These are phyloP conservation scores for Coccinonectria pachysandricola DNA, from an alignment of 2,329 filamentous ascomycete species.

Conservation along the genomic window DNA sequence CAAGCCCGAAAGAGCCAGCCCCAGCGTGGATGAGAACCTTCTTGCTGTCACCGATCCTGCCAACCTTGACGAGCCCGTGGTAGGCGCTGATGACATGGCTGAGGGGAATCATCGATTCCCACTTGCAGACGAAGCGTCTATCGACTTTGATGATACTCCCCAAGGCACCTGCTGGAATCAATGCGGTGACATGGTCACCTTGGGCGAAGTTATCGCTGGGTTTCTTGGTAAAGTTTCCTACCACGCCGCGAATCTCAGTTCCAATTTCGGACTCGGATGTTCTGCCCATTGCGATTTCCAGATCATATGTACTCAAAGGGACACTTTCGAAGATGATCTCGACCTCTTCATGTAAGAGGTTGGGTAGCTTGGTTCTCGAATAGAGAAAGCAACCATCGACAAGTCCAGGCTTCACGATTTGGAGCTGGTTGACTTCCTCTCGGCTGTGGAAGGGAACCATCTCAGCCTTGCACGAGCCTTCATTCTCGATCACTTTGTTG, in stretches of 20 bases:
- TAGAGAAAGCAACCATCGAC: conserved; percentile 17
- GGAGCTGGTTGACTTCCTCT: conserved; percentile 12
- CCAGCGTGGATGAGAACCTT: conserved; percentile 35
- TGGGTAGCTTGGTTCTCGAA: conserved; percentile 5
- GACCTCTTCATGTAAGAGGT: conserved; percentile 24
- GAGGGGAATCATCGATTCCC: conserved; percentile 21
- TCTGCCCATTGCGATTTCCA: conserved; percentile 25
- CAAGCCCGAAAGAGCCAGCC: conserved; percentile 32
- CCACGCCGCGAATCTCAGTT: conserved; percentile 30
- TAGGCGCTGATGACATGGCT: conserved; percentile 32
- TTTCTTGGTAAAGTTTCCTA: conserved; percentile 25
- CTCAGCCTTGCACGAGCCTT: conserved; percentile 2
- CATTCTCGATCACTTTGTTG: conserved; percentile 35
- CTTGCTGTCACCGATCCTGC: conserved; percentile 16
- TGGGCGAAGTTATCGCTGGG: conserved; percentile 20
- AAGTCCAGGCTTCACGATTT: conserved; percentile 17
- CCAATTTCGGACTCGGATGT: conserved; percentile 23
- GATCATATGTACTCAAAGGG: conserved; percentile 26
- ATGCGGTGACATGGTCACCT: conserved; percentile 33
- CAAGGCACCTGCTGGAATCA: conserved; percentile 26
- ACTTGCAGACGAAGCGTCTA: conserved; percentile 25
- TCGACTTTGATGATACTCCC: conserved; percentile 24
- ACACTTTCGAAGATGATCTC: conserved; percentile 30
- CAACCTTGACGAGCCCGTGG: conserved; percentile 29
- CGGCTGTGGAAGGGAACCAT: conserved; percentile 13